These are phyloP conservation scores for Gamsiella multidivaricata DNA, from an alignment of 192 early-diverging fungal species.

Conservation along the genomic window DNA sequence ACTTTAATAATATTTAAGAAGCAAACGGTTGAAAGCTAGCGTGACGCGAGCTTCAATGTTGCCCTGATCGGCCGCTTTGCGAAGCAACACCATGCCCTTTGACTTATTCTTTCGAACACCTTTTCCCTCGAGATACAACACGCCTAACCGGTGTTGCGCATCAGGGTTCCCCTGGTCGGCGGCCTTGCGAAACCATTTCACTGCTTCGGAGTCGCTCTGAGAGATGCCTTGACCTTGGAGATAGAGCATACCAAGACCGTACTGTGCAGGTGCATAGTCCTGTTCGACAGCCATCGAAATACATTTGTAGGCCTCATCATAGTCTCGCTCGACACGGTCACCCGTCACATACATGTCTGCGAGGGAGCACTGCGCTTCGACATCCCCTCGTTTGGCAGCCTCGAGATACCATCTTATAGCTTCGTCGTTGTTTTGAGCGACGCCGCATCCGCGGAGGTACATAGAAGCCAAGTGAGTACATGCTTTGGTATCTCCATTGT, in stretches of 20 bases:
- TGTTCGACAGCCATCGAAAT: neutral
- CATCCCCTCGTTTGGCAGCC: slow-evolving; percentile 2
- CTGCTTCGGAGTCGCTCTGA: neutral
- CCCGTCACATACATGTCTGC: neutral
- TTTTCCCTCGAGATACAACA: neutral
- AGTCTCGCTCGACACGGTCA: neutral
- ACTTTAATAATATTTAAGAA: too few relatives aligned
- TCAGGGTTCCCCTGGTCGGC: neutral
- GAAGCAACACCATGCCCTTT: neutral
- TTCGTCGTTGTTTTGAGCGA: neutral
- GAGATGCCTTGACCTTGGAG: neutral
- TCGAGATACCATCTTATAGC: neutral
- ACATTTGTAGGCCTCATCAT: neutral
- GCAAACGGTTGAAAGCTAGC: too few relatives aligned
- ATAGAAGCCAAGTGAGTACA: neutral
- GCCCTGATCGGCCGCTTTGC: neutral
- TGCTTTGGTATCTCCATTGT: neutral
- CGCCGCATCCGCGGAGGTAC: neutral
- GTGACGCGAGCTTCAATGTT: neutral
- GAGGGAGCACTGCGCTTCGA: neutral
- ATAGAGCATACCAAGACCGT: neutral
- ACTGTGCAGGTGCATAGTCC: neutral
- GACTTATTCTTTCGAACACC: neutral
- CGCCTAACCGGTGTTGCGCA: neutral
- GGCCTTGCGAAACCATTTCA: neutral